phyloP scores from a whole-genome alignment of 1,139 yeast species.

The Blastobotrys proliferans region DNA sequence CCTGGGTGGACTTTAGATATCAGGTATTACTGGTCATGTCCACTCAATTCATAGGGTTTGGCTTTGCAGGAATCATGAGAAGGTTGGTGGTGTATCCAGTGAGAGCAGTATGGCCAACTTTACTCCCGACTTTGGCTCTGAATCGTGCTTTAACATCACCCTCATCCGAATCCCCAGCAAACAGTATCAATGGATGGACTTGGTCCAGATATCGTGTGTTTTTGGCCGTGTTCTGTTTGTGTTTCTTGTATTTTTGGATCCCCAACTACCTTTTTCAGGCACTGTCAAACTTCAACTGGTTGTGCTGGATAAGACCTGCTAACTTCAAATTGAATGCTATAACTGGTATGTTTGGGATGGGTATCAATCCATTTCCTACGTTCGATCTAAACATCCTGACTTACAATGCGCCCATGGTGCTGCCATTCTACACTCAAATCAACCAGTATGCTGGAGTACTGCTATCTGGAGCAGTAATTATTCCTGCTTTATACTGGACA shows the following conservation, averaged over 20 bases:
- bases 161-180: constrained; percentile 30
- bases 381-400: constrained; percentile 38
- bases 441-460: constrained; percentile 43
- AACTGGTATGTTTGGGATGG: constrained; percentile 56
- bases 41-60: constrained; percentile 57
- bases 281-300: constrained; percentile 55
- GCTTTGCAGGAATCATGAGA: constrained; percentile 58
- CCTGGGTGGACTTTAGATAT: constrained; percentile 48
- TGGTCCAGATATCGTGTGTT: constrained; percentile 47
- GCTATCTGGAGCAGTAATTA: constrained; percentile 39
- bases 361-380: constrained; percentile 48
- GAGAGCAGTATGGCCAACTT: constrained; percentile 53
- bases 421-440: constrained; percentile 43
- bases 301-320: constrained; percentile 57
- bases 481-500: constrained; percentile 44
- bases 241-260: constrained; percentile 54
- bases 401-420: constrained; percentile 31
- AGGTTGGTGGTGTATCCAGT: constrained; percentile 54
- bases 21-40: constrained; percentile 48
- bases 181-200: constrained; percentile 42
- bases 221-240: constrained; percentile 35
- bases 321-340: constrained; percentile 51
- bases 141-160: constrained; percentile 44
- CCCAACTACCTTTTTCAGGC: constrained; percentile 52
- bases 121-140: constrained; percentile 51